Evolutionary conservation across 805 yeast species (phyloP).

Genomic region (Saturnispora hagleri): DNA sequence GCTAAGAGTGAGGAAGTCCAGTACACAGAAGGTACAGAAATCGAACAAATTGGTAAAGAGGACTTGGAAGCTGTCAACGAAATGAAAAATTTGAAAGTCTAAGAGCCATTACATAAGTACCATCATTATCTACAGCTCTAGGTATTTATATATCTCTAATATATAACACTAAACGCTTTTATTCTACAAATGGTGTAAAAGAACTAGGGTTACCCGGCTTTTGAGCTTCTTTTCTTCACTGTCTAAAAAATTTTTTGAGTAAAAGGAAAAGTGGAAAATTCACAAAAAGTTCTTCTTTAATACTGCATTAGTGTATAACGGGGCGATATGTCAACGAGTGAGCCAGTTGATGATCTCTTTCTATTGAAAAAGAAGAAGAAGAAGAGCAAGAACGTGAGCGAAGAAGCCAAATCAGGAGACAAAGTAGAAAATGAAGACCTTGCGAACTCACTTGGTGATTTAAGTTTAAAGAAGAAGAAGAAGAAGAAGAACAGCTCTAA

Average conservation of each 20-base stretch:
- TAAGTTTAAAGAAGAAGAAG: slow-evolving; percentile 63
- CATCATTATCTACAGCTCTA: neutral
- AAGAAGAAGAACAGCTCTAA: slow-evolving; percentile 73
- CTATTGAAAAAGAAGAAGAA: slow-evolving; percentile 75
- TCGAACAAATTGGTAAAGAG: slow-evolving; percentile 39
- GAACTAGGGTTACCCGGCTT: neutral
- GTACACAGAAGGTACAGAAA: slow-evolving; percentile 42
- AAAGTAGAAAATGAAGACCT: slow-evolving; percentile 32
- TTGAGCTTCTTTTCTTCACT: neutral
- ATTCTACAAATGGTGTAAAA: neutral
- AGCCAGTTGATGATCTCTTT: slow-evolving; percentile 64
- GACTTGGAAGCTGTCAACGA: slow-evolving; percentile 33
- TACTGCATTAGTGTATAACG: neutral
- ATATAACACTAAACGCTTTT: neutral
- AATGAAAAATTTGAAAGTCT: slow-evolving; percentile 22
- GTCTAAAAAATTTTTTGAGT: neutral
- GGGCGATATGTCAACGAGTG: slow-evolving; percentile 23
- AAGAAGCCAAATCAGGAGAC: slow-evolving; percentile 16
- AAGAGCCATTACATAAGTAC: neutral
- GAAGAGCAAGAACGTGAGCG: slow-evolving; percentile 33
- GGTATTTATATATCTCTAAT: neutral
- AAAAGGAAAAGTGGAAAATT: neutral
- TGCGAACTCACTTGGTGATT: slow-evolving; percentile 58
- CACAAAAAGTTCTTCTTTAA: neutral
- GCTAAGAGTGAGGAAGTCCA: slow-evolving; percentile 26